Conservation (phyloP, 768 basidiomycete genomes). For the Auriscalpium microsporum region DNA sequence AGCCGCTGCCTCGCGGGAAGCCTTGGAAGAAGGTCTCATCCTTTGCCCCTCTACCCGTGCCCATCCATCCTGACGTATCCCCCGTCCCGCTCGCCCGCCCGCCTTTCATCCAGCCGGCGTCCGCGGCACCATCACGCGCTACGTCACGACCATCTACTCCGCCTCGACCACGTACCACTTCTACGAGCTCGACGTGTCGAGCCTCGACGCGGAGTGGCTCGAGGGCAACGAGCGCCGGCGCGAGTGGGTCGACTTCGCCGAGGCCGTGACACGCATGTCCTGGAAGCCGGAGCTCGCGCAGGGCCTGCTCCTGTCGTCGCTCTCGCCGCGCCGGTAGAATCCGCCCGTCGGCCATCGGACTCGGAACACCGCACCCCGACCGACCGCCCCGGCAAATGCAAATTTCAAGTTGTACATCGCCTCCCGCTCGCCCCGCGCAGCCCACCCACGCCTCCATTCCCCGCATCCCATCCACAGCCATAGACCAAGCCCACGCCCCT, state of each 20-base stretch:
- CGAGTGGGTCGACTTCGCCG: constrained; percentile 86
- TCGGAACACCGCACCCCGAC: background rate
- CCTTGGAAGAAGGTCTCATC: constrained; percentile 94
- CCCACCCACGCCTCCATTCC: background rate
- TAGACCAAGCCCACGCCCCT: constrained; percentile 11
- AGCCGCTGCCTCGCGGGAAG: constrained; percentile 86
- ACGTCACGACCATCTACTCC: constrained; percentile 73
- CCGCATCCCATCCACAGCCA: constrained; percentile 1
- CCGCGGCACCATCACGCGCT: constrained; percentile 79
- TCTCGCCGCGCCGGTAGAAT: constrained; percentile 47
- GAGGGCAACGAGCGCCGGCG: constrained; percentile 71
- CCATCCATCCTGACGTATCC: constrained; percentile 56
- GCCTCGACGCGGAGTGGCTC: constrained; percentile 73
- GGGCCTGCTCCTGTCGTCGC: constrained; percentile 61
- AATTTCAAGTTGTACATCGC: background rate
- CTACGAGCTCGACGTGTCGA: constrained; percentile 77
- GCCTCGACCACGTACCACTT: constrained; percentile 82
- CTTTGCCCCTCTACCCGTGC: constrained; percentile 68
- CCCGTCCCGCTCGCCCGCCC: constrained; percentile 28
- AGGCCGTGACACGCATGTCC: constrained; percentile 62
- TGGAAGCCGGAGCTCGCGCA: constrained; percentile 85
- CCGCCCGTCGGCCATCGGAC: background rate
- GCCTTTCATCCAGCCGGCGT: constrained; percentile 61
- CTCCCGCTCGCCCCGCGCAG: background rate
- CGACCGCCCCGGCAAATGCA: background rate